Base-by-base conservation (phyloP, 495 filamentous ascomycete species). In the Penicillium mononematosum region DNA sequence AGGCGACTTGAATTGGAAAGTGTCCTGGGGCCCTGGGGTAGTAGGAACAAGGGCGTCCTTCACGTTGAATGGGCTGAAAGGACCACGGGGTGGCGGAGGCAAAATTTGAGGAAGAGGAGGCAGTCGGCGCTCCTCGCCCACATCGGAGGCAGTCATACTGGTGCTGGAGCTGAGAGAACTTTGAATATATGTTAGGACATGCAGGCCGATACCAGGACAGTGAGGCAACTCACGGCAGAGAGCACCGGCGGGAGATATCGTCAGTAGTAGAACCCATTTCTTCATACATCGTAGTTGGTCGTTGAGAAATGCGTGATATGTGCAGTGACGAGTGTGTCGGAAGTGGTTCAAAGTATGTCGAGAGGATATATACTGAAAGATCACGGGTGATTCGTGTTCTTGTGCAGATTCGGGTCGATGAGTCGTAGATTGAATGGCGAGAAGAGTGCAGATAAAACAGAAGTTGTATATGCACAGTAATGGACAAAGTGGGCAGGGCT, bases 41-140 rank as follows among this genome's bases (percentile, higher is more conserved):
- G 65, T 76, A 2, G 72, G 70, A 39, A 68, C 55, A 36, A 72
- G 63, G n/a, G 59, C 45, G 10, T 69, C 67, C 53, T 69, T 68
- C 24, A 47, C 56, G 12, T 69, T 62, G 65, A 76, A 75, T 8
- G 73, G 70, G 47, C 69, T 74, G 68, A 78, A 78, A 27, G 73
- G 72, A 8, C 75, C 76, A 17, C 73, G 72, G 16, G 50, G 24
- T 45, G 75, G 76, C 46, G 74, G 46, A 38, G 76, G 76, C 43
- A 76, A 70, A 42, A 72, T 68, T 32, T 67, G 73, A 41, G 76
- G 76, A 2, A 77, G 69, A 41, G 76, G 76, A 57, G 76, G 76
- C 43, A 78, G 60, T 22, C 73, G 73, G 41, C 74, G 72, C 53
- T 73, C 72, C 43, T 73, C 71, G 29, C 66, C 71, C 54, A 62